phyloP scores from a whole-genome alignment of 768 basidiomycete species.

The Pisolithus albus region DNA sequence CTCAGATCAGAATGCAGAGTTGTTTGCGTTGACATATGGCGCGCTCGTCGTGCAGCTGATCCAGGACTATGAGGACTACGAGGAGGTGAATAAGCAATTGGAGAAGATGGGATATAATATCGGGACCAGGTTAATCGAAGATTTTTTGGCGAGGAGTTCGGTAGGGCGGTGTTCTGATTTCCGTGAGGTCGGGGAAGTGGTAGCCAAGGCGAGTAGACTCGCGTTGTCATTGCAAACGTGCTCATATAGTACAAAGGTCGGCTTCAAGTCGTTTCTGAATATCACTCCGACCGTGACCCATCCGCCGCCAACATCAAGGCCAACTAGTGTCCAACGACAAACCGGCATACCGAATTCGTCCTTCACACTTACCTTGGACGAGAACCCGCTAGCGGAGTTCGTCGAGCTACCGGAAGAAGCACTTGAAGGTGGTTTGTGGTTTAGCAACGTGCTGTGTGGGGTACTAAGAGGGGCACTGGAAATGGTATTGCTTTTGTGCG shows the following conservation, averaged over 20 bases:
- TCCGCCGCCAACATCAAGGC: constrained; percentile 45
- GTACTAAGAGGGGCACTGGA: constrained; percentile 90
- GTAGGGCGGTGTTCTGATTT: constrained; percentile 92
- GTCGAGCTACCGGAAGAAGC: constrained; percentile 94
- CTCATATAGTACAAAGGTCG: constrained; percentile 52
- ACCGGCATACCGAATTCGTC: constrained; percentile 42
- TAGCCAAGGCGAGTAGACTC: constrained; percentile 66
- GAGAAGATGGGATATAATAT: constrained; percentile 99
- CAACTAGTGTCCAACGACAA: constrained; percentile 36
- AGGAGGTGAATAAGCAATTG: constrained; percentile 90
- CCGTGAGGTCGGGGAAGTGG: constrained; percentile 89
- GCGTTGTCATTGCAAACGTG: neutral
- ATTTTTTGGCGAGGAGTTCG: constrained; percentile 91
- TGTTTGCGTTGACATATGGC: constrained; percentile 95
- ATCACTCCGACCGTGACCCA: constrained; percentile 81
- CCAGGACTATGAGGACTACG: constrained; percentile 98
- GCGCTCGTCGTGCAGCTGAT: constrained; percentile 97
- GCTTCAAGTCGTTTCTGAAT: constrained; percentile 96
- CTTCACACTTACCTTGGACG: constrained; percentile 85
- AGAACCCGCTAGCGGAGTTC: constrained; percentile 95
- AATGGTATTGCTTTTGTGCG: constrained; percentile 59
- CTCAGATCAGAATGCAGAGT: constrained; percentile 77
- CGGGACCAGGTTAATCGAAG: constrained; percentile 91
- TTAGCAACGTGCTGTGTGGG: constrained; percentile 93
- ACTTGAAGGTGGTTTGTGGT: constrained; percentile 90